Evolutionary conservation across 306 rosid genomes (phyloP), one percentile per base, ranked within the genome.

Genomic region (Lathyrus aphaca): DNA sequence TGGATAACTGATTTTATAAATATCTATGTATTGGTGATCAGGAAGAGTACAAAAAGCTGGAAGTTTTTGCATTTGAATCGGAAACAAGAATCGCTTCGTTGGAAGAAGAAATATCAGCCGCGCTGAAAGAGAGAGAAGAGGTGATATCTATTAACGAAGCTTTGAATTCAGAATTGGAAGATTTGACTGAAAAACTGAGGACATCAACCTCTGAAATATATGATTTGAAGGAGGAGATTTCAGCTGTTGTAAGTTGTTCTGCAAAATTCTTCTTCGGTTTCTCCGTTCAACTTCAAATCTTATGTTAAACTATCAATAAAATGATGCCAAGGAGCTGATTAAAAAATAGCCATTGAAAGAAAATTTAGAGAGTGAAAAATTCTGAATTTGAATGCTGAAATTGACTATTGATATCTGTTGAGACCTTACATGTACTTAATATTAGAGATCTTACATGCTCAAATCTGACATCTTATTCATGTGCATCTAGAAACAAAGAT

Each of bases 11-110:
- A 60, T 51, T 14, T 30, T 32, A 23, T 68, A 68, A 5, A 6
- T 39, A 17, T 42, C 18, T 21, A 38, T 56, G 43, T 50, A 23
- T 73, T 48, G 21, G 25, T 23, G 46, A 60, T 75, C 85, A 94
- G 98, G 98, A 93, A 76, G 97, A 88, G 71, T 71, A 84, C 81
- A 85, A 63, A 77, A 81, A 72, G 71, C 75, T 94, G 78, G 98
- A 90, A 75, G 86, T 84, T 58, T 71, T 78, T 53, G 82, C 82
- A 51, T 85, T 90, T 85, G 98, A 94, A 82, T 77, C 81, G 49
- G 97, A 87, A 78, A 58, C 97, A 45, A 82, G 71, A 68, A 74
- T 90, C 66, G 48, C 77, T 86, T 85, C 87, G 18, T 68, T 88
- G 71, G 90, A 88, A 82, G 89, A 86, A 68, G 82, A 85, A 74